Evolutionary conservation across 495 filamentous ascomycete genomes (phyloP), one percentile per base, ranked within the genome.

Genomic region (Daldinia loculata): DNA sequence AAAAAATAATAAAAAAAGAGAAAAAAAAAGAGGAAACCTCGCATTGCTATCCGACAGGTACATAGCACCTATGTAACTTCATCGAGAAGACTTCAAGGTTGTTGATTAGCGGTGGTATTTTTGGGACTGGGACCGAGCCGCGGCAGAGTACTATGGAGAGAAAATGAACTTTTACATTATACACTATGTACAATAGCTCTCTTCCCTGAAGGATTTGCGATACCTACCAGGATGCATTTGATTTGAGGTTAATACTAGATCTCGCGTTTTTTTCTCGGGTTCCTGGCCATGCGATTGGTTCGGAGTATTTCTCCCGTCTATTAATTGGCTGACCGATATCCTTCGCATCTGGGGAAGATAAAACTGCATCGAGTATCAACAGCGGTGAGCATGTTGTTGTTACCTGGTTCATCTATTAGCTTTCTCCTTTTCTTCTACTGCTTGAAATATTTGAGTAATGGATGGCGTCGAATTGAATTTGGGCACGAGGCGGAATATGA

Each of bases 291-390:
- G 30, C 55, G n/a, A 73, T 73, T 73, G 66, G 70, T 8, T 39
- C 70, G 70, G 70, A 69, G 66, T 29, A 55, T 66, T 69, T 66
- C 61, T 55, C 66, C 66, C 66, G 66, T 34, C 24, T 38, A 72
- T 66, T 48, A 43, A 69, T 69, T 66, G 63, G 63, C 45, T 63
- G 43, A 27, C 32, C 41, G 9, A 45, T 29, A 53, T 56, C 17
- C n/a, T 53, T 63, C 52, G 24, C 34, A 61, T 50, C 50, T 57
- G 61, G 65, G 53, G 52, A 62, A 63, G 60, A 26, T 60, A 34
- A 68, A 61, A 11, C 9, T 53, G 50, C 30, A 34, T 68, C 17
- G 61, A 67, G 14, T 61, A 67, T 66, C 24, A 53, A 71, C 63
- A 63, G 59, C 63, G 63, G 53, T 67, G 55, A 61, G 36, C 27